Evolutionary conservation across 441 rosid species (phyloP), one percentile per base, ranked within the genome.

Genomic region (Pelargonium citronellum): DNA sequence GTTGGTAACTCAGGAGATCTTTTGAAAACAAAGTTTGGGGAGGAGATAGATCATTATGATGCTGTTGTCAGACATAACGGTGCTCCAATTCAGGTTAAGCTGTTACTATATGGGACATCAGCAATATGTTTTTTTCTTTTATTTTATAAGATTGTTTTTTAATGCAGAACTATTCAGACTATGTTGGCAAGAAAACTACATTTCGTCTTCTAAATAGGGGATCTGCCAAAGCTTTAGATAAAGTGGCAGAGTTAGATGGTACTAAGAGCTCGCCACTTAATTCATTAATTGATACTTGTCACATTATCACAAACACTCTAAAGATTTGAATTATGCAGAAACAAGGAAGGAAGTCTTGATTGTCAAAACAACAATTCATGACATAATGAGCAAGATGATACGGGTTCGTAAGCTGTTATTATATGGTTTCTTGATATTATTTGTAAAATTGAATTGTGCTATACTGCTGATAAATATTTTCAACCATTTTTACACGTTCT

Each of bases 241-340:
- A 95, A 83, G 97, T 95, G 73, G 95, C 88, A 67, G 99, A 92
- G 77, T 85, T 95, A 71, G 98, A 90, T 81, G 96, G 99, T 95
- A 89, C 73, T 68, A 68, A 19, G 67, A 69, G 12, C 58, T 7
- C 20, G 46, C 15, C 41, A 1, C 69, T 66, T 69, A 12, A 72
- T 79, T 16, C 70, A 62, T 12, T 5, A 16, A 39, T 41, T 30
- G 6, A 30, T 30, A 30, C 37, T 30, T 69, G 71, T 17, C 46
- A 30, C 74, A 30, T 76, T 74, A 58, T 24, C 65, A 64, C 53
- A 73, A 13, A 70, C 61, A 68, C 47, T 4, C 78, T 81, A 66
- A 82, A 67, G 67, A 24, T 74, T 61, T 72, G 46, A 60, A 73
- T 74, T 72, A 72, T 82, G 73, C 85, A 91, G 99, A 89, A 81